Base-by-base conservation (phyloP, 2,329 filamentous ascomycete species). In the Dothidotthia symphoricarpi region DNA sequence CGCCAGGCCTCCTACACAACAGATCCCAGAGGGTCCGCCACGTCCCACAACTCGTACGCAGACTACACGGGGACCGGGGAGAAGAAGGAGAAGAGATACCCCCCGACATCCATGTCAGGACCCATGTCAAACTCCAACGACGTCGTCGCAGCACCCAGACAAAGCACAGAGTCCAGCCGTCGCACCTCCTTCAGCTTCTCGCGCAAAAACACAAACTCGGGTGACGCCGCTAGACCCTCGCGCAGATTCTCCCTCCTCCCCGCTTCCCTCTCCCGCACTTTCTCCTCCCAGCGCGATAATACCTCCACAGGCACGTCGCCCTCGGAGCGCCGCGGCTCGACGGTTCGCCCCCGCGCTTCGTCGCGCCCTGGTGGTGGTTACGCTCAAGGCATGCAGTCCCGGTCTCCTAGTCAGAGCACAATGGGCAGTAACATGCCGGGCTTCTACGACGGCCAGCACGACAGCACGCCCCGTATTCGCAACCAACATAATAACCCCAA, bases 21-120 rank as follows among this genome's bases (percentile, higher is more conserved):
- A 31, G 63, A 64, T 22, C 52, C 58, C 17, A 56, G 50, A 41
- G 53, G 45, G 16, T 61, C 60, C 56, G 30, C 46, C 27, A 56
- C 53, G 51, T 58, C 53, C 12, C 75, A 75, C 60, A 78, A 76
- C 64, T 72, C 75, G 43, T 56, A 53, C 31, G 44, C 37, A 12
- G 19, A 22, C 19, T 22, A 22, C 9, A 77, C 75, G 47, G 47
- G 55, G 16, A 37, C 50, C 16, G 55, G 61, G 31, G 57, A 61
- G 32, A 81, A 87, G 63, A 82, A 83, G 46, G 71, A 78, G 36
- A 83, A 81, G 63, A 83, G 79, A 48, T 94, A 96, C 59, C 91
- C 91, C 39, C 91, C 91, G 3, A 86, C 91, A 31, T 95, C 89
- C 71, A 94, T 96, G 88, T 80, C 85, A 45, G 84, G 85, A 47